Percentiles rank a stretch among this genome's conserved stretches.
These are phyloP conservation scores for Oryza meyeriana DNA, from an alignment of 176 grass and related monocot species.

Conservation along the genomic window DNA sequence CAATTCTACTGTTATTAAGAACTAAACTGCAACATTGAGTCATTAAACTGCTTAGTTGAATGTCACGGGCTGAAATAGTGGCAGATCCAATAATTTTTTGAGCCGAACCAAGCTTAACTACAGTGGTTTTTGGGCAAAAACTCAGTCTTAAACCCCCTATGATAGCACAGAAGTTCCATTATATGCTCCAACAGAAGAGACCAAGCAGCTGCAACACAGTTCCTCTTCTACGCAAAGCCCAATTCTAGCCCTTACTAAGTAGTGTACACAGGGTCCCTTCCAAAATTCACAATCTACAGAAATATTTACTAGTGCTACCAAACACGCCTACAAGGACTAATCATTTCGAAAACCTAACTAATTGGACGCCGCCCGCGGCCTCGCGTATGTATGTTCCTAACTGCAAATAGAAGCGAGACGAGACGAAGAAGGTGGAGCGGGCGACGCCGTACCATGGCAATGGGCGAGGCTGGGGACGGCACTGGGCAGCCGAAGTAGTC, in stretches of 20 bases:
- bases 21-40: neutral
- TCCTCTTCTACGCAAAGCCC: neutral
- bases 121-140: neutral
- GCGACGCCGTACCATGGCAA: neutral
- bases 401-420: neutral
- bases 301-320: neutral
- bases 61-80: neutral
- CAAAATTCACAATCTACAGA: neutral
- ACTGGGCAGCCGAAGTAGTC: neutral
- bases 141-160: neutral
- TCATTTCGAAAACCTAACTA: slow-evolving; percentile 28
- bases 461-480: neutral
- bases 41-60: neutral
- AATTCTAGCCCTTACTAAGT: neutral
- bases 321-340: neutral
- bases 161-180: no score
- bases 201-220: neutral
- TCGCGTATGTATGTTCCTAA: neutral
- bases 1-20: neutral
- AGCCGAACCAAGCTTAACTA: neutral
- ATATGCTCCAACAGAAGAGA: neutral
- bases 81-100: no score
- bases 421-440: neutral
- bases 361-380: neutral
- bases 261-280: neutral